phyloP scores from a whole-genome alignment of 345 rosid genomes.

The Nasturtium officinale region DNA sequence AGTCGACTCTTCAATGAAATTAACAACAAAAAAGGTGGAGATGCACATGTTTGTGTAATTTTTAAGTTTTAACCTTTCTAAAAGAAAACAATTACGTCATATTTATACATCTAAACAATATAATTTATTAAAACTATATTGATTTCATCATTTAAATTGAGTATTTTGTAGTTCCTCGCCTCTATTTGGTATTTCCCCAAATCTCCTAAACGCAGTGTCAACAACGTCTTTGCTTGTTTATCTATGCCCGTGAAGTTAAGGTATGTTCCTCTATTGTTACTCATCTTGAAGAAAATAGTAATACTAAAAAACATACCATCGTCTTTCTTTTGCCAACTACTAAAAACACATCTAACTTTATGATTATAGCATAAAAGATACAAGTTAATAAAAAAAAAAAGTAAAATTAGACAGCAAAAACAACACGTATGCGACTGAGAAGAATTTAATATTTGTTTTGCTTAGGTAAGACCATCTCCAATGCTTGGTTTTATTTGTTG shows the following conservation, averaged over 20 bases:
- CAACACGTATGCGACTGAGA: not conserved
- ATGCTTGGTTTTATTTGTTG: no score
- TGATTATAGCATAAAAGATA: conserved; percentile 1
- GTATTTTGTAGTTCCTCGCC: not conserved
- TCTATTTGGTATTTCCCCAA: not conserved
- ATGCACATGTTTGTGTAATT: not conserved
- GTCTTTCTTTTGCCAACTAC: not conserved
- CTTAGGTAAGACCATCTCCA: no score
- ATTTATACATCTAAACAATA: not conserved
- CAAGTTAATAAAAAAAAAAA: not conserved
- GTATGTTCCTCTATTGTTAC: conserved; percentile 6
- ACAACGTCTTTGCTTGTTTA: conserved; percentile 3
- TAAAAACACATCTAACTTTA: not conserved
- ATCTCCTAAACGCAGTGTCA: not conserved
- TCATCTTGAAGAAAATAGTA: not conserved
- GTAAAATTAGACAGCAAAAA: not conserved
- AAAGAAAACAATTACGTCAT: not conserved
- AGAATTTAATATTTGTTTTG: not conserved
- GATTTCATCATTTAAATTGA: not conserved
- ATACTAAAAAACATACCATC: not conserved
- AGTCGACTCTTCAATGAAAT: no score
- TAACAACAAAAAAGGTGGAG: not conserved
- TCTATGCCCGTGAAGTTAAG: not conserved
- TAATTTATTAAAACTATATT: not conserved
- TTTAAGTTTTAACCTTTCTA: not conserved